Base-by-base conservation (phyloP, 345 rosid species). In the Pistacia integerrima region DNA sequence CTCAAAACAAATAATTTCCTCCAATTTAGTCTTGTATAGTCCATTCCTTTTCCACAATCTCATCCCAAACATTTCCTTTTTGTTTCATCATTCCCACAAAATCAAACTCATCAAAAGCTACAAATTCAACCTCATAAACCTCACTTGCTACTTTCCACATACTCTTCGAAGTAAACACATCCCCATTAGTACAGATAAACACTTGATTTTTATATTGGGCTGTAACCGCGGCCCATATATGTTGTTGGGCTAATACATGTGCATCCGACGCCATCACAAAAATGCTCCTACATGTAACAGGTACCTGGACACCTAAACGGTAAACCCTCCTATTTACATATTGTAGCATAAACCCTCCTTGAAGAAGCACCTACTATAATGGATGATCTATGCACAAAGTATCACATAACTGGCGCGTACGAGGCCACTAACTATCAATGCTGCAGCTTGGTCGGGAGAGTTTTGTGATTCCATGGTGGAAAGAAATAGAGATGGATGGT, bases 261-360 rank as follows among this genome's bases (percentile, higher is more conserved):
- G 84, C 69, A 17, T 80, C 85, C 0, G 87, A 69, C 72, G 71
- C 35, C 35, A 64, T 83, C 88, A 8, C 72, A 77, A 0, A 86
- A 83, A 38, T 86, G 83, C 12, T 83, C 86, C 86, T 84, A 85
- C 1, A 80, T 82, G 84, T 80, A 75, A 18, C 69, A 55, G 10
- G 14, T 76, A 1, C 88, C 85, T 0, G 79, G 78, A n/a, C 57
- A 82, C 25, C 73, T 28, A 65, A 85, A 87, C 3, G 78, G 83
- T 0, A 78, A 13, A 1, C 84, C 81, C 14, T 79, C 61, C 16
- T 9, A 1, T 77, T 69, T 5, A 88, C 58, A 82, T 85, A 84
- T 84, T 2, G 63, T 36, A 2, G 85, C 91, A 67, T 82, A 64
- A 0, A 67, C 52, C 11, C 87, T 82, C 44, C 86, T 62, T 0